Evolutionary conservation across 495 filamentous ascomycete genomes (phyloP), one percentile per base, ranked within the genome.

Genomic region (Daldinia decipiens): DNA sequence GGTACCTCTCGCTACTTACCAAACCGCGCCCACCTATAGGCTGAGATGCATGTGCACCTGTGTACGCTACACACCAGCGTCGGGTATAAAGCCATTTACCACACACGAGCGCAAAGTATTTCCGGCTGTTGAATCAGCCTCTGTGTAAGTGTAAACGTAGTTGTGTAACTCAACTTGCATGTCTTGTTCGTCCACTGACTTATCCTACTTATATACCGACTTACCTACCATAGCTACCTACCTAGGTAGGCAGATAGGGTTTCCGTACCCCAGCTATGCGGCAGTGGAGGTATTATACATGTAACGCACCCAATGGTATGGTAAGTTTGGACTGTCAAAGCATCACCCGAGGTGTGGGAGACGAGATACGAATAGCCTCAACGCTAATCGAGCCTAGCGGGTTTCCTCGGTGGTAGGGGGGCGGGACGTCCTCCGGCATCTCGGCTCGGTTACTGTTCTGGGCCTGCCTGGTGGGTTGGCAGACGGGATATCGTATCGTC

Each of bases 331-430:
- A 17, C 54, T 15, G 26, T 63, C 51, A 34, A 50, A 59, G 63
- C 19, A 43, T 38, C 34, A 40, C 43, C 6, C 24, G 31, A 53
- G 59, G 29, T 11, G 50, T 56, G 62, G 40, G 56, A 38, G 68
- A 21, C 40, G 29, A 53, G 38, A 26, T 63, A 24, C 32, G 68
- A 63, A 71, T 71, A 71, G 59, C 68, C 68, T 71, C 68, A 67
- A 58, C 59, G 52, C 58, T 19, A 21, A 67, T 71, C 39, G 21
- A 34, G 57, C 27, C 52, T 58, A 69, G 59, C 17, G 9, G 38
- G 21, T 50, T 56, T 36, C 8, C 34, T 36, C 19, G 32, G 19
- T 39, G 17, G 34, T 29, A 60, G 57, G 38, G 36, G 53, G 34
- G 59, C 5, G 26, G 11, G 24, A 29, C 11, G 66, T 58, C 27